These are phyloP conservation scores for Syzygium aromaticum DNA, from an alignment of 345 rosid species.

Conservation along the genomic window DNA sequence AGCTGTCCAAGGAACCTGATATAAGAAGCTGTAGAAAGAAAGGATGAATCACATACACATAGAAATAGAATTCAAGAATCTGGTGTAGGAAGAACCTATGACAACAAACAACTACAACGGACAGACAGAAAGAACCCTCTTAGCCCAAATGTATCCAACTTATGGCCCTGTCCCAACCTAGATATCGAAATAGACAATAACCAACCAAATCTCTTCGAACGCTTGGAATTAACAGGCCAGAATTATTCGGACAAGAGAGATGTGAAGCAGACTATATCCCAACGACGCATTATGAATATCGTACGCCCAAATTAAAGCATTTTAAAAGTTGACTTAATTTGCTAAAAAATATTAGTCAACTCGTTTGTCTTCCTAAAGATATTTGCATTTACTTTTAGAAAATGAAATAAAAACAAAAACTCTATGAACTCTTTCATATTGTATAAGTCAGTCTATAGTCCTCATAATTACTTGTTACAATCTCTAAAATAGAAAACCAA, in stretches of 20 bases:
- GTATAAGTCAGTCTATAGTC: neutral
- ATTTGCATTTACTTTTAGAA: neutral
- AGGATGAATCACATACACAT: neutral
- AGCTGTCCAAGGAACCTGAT: constrained; percentile 92
- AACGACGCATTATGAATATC: neutral
- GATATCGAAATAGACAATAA: neutral
- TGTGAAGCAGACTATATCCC: neutral
- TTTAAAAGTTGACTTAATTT: neutral
- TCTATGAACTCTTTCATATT: neutral
- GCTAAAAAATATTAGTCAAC: neutral
- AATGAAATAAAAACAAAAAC: neutral
- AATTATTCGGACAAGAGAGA: neutral
- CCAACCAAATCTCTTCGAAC: neutral
- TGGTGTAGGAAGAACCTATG: neutral
- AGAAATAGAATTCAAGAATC: neutral
- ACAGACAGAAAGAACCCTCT: neutral
- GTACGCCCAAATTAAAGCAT: neutral
- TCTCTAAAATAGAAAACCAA: neutral
- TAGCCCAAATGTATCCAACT: neutral
- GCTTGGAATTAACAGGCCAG: neutral
- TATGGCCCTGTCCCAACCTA: neutral
- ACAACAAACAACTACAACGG: neutral
- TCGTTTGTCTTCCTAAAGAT: neutral
- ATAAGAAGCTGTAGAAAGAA: constrained; percentile 64
- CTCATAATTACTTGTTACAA: neutral